These are phyloP conservation scores for Parascedosporium putredinis DNA, from an alignment of 2,329 filamentous ascomycete species.

Conservation along the genomic window DNA sequence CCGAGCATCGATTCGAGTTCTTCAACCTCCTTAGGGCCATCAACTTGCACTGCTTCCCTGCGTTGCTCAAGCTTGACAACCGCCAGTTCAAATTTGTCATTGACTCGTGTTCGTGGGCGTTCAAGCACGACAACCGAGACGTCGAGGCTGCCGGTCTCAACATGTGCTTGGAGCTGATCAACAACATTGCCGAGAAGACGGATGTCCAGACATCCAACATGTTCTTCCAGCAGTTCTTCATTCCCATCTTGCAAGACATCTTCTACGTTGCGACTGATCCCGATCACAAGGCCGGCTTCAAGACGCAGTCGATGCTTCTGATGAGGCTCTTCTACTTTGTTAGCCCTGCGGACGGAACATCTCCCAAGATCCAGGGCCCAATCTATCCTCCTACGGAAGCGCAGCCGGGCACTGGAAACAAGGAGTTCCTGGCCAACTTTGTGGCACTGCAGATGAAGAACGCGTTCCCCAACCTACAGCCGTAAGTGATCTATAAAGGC, in stretches of 20 bases:
- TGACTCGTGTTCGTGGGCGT: constrained; percentile 99
- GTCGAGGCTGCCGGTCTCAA: constrained; percentile 93
- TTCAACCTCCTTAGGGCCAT: constrained; percentile 95
- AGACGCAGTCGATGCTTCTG: constrained; percentile 88
- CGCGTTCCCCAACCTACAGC: constrained; percentile 86
- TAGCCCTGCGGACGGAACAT: constrained; percentile 54
- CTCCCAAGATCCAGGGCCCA: constrained; percentile 82
- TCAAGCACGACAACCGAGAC: constrained; percentile 98
- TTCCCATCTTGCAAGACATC: constrained; percentile 90
- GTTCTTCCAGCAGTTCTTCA: constrained; percentile 98
- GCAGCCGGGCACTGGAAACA: constrained; percentile 72
- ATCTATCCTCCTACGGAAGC: constrained; percentile 83
- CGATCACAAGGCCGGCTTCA: constrained; percentile 98
- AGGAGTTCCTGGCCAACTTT: constrained; percentile 82
- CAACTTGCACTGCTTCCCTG: constrained; percentile 93
- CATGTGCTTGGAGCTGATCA: constrained; percentile 96
- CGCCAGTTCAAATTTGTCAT: constrained; percentile 99
- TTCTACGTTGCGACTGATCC: constrained; percentile 97
- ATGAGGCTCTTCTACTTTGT: constrained; percentile 96
- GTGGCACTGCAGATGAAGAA: constrained; percentile 75
- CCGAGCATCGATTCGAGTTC: constrained; percentile 97
- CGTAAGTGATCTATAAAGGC: no score
- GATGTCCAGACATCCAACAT: constrained; percentile 77
- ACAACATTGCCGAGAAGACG: constrained; percentile 91
- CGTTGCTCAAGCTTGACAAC: constrained; percentile 85